Evolutionary conservation across 208 protist species (phyloP).

Genomic region (Perkinsela sp.): DNA sequence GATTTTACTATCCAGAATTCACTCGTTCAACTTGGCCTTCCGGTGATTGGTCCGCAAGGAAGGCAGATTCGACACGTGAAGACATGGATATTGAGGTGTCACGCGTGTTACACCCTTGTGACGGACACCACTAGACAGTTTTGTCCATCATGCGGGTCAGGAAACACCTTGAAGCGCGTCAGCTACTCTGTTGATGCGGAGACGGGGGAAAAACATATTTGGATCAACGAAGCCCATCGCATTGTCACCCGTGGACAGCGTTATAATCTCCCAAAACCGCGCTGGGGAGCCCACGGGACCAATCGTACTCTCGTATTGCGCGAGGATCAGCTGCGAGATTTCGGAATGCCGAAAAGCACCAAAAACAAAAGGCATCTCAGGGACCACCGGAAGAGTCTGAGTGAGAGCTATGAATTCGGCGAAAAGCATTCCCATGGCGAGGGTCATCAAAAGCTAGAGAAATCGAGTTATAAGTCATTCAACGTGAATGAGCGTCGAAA

Average conservation of each 20-base stretch:
- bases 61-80: slow-evolving; percentile 55
- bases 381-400: slow-evolving; percentile 22
- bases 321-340: slow-evolving; percentile 59
- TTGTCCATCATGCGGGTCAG: slow-evolving; percentile 45
- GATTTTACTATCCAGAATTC: slow-evolving; percentile 82
- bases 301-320: slow-evolving; percentile 49
- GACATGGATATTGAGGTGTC: slow-evolving; percentile 61
- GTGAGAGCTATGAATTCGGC: slow-evolving; percentile 23
- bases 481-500: slow-evolving; percentile 64
- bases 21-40: slow-evolving; percentile 56
- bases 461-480: slow-evolving; percentile 48
- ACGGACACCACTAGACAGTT: slow-evolving; percentile 68
- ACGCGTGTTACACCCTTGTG: slow-evolving; percentile 42
- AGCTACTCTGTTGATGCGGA: slow-evolving; percentile 43
- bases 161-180: slow-evolving; percentile 61
- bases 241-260: slow-evolving; percentile 53
- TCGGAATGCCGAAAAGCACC: slow-evolving; percentile 15
- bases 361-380: not conserved
- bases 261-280: slow-evolving; percentile 51
- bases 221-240: slow-evolving; percentile 46
- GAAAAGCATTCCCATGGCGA: slow-evolving; percentile 20
- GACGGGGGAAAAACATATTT: slow-evolving; percentile 43
- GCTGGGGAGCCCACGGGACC: slow-evolving; percentile 43
- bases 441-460: slow-evolving; percentile 15
- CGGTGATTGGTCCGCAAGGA: slow-evolving; percentile 44